A percentile compares a stretch with the other conserved stretches of the same genome.
These are phyloP conservation scores for Linnemannia schmuckeri DNA, from an alignment of 192 early-diverging fungal genomes.

Conservation along the genomic window DNA sequence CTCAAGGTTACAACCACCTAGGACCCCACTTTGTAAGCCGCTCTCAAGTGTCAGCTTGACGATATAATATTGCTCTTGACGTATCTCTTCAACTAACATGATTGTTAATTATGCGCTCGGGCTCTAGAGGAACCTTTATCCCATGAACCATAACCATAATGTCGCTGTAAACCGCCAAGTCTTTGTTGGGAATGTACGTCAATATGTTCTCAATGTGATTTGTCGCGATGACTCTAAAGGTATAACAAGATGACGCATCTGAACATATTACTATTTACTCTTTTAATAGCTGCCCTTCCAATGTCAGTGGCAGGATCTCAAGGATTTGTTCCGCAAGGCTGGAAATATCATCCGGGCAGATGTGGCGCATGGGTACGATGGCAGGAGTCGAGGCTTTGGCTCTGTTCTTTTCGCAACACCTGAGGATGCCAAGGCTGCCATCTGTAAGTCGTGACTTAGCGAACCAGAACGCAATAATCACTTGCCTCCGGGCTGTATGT, in stretches of 20 bases:
- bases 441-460: slow-evolving; percentile 58
- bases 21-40: slow-evolving; percentile 32
- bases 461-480: neutral
- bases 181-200: slow-evolving; percentile 83
- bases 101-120: neutral
- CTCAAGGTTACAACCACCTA: slow-evolving; percentile 4
- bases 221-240: neutral
- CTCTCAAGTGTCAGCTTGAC: neutral
- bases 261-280: neutral
- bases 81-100: neutral
- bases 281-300: slow-evolving; percentile 71
- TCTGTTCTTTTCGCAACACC: slow-evolving; percentile 75
- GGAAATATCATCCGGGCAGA: slow-evolving; percentile 80
- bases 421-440: slow-evolving; percentile 79
- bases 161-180: slow-evolving; percentile 60
- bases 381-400: slow-evolving; percentile 81
- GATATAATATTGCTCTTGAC: neutral
- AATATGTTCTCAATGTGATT: neutral
- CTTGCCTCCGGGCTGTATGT: neutral
- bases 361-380: slow-evolving; percentile 71
- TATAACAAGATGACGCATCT: neutral
- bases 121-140: slow-evolving; percentile 31
- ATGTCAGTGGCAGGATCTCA: slow-evolving; percentile 87
- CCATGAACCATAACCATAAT: slow-evolving; percentile 37
- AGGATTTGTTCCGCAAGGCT: slow-evolving; percentile 80